Percentiles rank a stretch among this genome's conserved stretches.
phyloP scores from a whole-genome alignment of 164 flowering plant species.

The Vitis rupestris region DNA sequence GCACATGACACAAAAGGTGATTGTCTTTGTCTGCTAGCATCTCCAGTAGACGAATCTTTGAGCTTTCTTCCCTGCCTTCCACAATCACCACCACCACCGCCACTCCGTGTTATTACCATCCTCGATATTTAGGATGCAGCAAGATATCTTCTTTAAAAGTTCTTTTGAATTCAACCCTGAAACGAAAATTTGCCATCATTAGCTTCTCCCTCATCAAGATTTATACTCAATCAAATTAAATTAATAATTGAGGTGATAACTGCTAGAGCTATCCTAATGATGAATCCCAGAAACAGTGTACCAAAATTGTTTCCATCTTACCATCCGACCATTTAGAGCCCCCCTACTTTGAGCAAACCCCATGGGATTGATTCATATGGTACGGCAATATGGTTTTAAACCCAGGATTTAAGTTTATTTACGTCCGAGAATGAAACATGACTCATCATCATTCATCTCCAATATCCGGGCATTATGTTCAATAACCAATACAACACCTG shows the following conservation, averaged over 20 bases:
- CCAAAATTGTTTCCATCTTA: constrained; percentile 1
- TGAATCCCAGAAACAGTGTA: not conserved
- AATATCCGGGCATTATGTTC: too few species aligned
- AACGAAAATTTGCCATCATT: not conserved
- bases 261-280: not conserved
- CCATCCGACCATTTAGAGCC: not conserved
- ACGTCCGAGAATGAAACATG: too few species aligned
- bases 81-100: too few species aligned
- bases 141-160: not conserved
- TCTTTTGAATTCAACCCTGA: constrained; percentile 3
- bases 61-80: not conserved
- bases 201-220: not conserved
- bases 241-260: not conserved
- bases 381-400: too few species aligned
- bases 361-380: too few species aligned
- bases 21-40: not conserved
- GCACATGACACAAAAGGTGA: not conserved
- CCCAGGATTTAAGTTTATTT: too few species aligned
- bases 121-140: too few species aligned
- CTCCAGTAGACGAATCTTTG: not conserved
- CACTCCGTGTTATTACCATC: not conserved
- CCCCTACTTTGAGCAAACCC: not conserved
- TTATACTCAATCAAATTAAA: not conserved
- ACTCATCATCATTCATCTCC: too few species aligned
- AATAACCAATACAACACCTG: too few species aligned